phyloP scores from a whole-genome alignment of 1,284 basidiomycete species.

The Phylloboletellus chloephorus region DNA sequence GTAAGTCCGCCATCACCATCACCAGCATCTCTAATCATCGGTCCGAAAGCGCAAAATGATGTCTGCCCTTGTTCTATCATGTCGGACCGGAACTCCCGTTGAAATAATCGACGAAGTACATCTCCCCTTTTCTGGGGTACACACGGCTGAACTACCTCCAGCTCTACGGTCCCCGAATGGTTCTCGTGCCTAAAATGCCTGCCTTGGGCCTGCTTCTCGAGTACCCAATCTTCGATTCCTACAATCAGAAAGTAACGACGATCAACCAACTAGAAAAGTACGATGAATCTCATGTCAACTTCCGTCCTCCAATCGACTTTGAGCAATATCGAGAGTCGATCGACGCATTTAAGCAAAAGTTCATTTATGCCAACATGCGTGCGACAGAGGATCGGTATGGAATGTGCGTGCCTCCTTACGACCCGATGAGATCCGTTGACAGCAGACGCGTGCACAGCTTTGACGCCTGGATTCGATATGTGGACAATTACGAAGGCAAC shows the following conservation, averaged over 20 bases:
- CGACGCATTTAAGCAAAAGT: constrained; percentile 74
- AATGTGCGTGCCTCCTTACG: constrained; percentile 54
- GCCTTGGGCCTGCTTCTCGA: constrained; percentile 93
- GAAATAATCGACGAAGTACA: constrained; percentile 67
- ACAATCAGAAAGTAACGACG: constrained; percentile 61
- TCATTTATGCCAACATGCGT: constrained; percentile 83
- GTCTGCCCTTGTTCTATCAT: constrained; percentile 74
- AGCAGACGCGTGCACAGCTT: constrained; percentile 44
- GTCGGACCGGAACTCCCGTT: constrained; percentile 70
- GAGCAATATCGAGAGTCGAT: constrained; percentile 60
- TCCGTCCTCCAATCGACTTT: constrained; percentile 68
- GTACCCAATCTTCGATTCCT: constrained; percentile 82
- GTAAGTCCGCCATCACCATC: constrained; percentile 14
- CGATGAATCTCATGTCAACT: constrained; percentile 46
- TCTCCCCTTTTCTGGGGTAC: background rate
- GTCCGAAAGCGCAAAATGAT: constrained; percentile 91
- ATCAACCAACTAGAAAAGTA: constrained; percentile 54
- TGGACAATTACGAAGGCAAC: constrained; percentile 65
- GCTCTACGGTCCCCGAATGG: constrained; percentile 70
- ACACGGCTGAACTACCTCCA: constrained; percentile 22
- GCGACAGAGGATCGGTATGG: constrained; percentile 75
- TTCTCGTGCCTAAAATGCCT: constrained; percentile 95
- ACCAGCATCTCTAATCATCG: constrained; percentile 3
- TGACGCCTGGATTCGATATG: constrained; percentile 66
- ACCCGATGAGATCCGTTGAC: background rate